Evolutionary conservation across 2,329 filamentous ascomycete species (phyloP).

Genomic region (Trichoderma polysporum): DNA sequence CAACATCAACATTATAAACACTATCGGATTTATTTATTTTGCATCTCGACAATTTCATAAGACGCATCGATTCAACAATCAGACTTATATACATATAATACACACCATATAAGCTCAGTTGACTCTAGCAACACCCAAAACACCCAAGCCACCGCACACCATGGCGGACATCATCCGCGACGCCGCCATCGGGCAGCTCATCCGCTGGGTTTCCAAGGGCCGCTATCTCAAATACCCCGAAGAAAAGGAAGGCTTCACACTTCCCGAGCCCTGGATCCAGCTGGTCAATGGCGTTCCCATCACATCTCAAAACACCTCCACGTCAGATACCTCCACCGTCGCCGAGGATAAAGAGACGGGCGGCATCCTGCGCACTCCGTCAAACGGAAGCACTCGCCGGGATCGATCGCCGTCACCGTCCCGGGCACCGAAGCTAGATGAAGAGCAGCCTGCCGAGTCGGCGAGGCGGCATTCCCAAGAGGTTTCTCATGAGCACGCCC

Average conservation of each 20-base stretch:
- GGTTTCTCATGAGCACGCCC: constrained; percentile 16
- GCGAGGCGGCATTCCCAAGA: background rate
- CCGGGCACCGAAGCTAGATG: constrained; percentile 7
- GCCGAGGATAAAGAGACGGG: constrained; percentile 24
- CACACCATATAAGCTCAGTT: background rate
- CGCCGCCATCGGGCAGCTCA: constrained; percentile 57
- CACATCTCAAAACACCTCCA: constrained; percentile 22
- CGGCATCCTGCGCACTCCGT: constrained; percentile 1
- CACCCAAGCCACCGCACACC: background rate
- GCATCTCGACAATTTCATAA: background rate
- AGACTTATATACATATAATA: background rate
- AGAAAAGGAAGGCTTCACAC: constrained; percentile 54
- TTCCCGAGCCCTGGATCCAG: constrained; percentile 44
- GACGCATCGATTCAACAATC: background rate
- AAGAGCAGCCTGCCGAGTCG: constrained; percentile 13
- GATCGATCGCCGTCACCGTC: background rate
- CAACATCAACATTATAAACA: background rate
- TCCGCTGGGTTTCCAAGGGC: constrained; percentile 55
- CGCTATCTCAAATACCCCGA: constrained; percentile 58
- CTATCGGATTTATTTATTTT: background rate
- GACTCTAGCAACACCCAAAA: background rate
- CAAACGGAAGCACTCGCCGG: constrained; percentile 20
- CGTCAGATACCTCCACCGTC: constrained; percentile 28
- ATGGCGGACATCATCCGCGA: constrained; percentile 49
- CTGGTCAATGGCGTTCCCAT: constrained; percentile 33